Percentiles rank a stretch among this genome's conserved stretches.
phyloP scores from a whole-genome alignment of 140 eudicot species.

The Oenanthe javanica region DNA sequence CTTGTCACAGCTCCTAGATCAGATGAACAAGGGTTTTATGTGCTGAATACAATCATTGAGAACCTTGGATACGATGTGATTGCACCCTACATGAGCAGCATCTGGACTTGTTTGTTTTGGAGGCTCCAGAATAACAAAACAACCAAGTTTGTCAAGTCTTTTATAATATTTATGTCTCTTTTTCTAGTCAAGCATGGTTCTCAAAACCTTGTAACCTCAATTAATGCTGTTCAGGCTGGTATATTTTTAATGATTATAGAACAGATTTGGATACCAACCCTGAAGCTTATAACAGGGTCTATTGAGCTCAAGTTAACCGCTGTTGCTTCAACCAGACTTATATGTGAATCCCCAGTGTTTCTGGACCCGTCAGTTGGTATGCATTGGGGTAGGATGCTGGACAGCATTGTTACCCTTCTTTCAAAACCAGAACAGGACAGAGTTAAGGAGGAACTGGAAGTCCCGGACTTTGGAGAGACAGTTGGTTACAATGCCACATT shows the following conservation, averaged over 20 bases:
- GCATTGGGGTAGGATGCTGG: constrained; percentile 76
- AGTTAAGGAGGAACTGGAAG: constrained; percentile 83
- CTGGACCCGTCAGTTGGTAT: constrained; percentile 45
- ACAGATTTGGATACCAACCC: constrained; percentile 75
- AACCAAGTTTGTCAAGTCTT: constrained; percentile 49
- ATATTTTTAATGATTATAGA: constrained; percentile 43
- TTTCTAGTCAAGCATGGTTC: constrained; percentile 73
- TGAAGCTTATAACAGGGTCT: constrained; percentile 60
- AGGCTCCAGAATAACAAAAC: constrained; percentile 55
- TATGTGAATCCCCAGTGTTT: constrained; percentile 53
- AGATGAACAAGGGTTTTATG: constrained; percentile 84
- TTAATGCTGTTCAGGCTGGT: constrained; percentile 61
- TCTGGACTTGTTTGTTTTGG: constrained; percentile 55
- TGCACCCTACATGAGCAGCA: constrained; percentile 42
- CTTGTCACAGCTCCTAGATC: constrained; percentile 61
- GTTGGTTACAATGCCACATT: constrained; percentile 61
- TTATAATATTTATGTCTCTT: constrained; percentile 70
- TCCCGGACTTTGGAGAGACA: constrained; percentile 68
- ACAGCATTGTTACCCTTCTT: constrained; percentile 70
- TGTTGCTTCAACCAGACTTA: constrained; percentile 67
- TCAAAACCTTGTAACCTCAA: constrained; percentile 52
- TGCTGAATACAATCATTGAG: constrained; percentile 75
- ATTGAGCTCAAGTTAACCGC: constrained; percentile 68
- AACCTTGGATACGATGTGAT: constrained; percentile 81
- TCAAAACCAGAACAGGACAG: constrained; percentile 74